Evolutionary conservation across 2,329 filamentous ascomycete genomes (phyloP).

Genomic region (Aspergillus chevalieri): DNA sequence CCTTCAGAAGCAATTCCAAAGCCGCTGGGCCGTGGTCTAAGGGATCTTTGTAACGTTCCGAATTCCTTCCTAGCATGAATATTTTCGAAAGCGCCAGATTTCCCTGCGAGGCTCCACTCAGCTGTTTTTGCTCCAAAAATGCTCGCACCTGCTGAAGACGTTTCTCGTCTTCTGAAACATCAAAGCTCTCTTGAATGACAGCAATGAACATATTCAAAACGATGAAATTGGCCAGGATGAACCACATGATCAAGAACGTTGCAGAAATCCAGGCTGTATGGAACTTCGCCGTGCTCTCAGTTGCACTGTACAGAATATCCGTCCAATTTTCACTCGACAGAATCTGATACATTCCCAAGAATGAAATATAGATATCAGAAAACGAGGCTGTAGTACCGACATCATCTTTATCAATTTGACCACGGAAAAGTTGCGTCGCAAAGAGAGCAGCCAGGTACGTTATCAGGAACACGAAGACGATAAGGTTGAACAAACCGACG

Average conservation of each 20-base stretch:
- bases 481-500: slow-evolving; percentile 84
- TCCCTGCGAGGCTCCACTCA: slow-evolving; percentile 60
- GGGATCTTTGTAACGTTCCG: slow-evolving; percentile 64
- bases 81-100: slow-evolving; percentile 61
- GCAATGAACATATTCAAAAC: slow-evolving; percentile 99
- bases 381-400: slow-evolving; percentile 64
- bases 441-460: slow-evolving; percentile 93
- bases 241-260: slow-evolving; percentile 88
- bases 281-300: slow-evolving; percentile 57
- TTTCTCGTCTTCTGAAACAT: slow-evolving; percentile 97
- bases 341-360: slow-evolving; percentile 96
- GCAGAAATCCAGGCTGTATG: slow-evolving; percentile 89
- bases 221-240: slow-evolving; percentile 91
- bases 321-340: slow-evolving; percentile 98
- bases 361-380: slow-evolving; percentile 87
- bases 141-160: slow-evolving; percentile 92
- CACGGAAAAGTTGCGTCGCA: slow-evolving; percentile 85
- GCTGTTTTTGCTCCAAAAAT: slow-evolving; percentile 84
- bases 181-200: slow-evolving; percentile 99
- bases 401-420: slow-evolving; percentile 66
- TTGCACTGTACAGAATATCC: slow-evolving; percentile 73
- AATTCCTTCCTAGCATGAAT: slow-evolving; percentile 57
- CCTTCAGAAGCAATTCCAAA: slow-evolving; percentile 93
- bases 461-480: slow-evolving; percentile 92
- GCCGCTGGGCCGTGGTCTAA: slow-evolving; percentile 87